Evolutionary conservation across 2,329 filamentous ascomycete genomes (phyloP), one percentile per base, ranked within the genome.

Genomic region (Sporothrix phasma): DNA sequence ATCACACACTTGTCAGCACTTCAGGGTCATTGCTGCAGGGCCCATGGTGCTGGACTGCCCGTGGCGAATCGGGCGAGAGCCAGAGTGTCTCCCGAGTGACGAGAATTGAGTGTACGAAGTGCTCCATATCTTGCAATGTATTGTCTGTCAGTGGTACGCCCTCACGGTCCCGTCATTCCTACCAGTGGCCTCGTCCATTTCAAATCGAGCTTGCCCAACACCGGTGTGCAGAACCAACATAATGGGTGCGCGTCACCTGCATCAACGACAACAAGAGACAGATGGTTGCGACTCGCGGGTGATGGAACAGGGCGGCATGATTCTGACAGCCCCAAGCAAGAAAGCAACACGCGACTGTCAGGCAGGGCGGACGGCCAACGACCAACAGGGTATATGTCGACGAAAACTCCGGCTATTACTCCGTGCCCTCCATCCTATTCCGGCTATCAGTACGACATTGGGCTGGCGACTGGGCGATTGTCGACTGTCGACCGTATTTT

Each of bases 31-130:
- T 24, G 37, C 47, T 46, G 39, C 39, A 60, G 39, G 47, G 47
- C 51, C 19, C 51, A 54, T 54, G 10, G 7, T 43, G 39, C 49
- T 59, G 37, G 24, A 31, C 54, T 17, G 41, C 22, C n/a, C 43
- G 17, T 51, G 53, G 53, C 62, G 62, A 64, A 53, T 64, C 62
- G 62, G 53, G 62, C 62, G 34, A 19, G 6, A 37, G 39, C 39
- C 41, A 43, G 17, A n/a, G 34, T n/a, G n/a, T n/a, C n/a, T n/a
- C n/a, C n/a, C n/a, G n/a, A n/a, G n/a, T n/a, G n/a, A n/a, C n/a
- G n/a, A n/a, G 5, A 8, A 37, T 15, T 37, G 34, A 13, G 34
- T 37, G n/a, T n/a, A n/a, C n/a, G n/a, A 34, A 34, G 31, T 34
- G 8, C 31, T 34, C 31, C 31, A 8, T 34, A 34, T 34, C 5